A percentile compares a stretch with the other conserved stretches of the same genome.
Conservation (phyloP, 495 filamentous ascomycete genomes). For the Apodospora peruviana region DNA sequence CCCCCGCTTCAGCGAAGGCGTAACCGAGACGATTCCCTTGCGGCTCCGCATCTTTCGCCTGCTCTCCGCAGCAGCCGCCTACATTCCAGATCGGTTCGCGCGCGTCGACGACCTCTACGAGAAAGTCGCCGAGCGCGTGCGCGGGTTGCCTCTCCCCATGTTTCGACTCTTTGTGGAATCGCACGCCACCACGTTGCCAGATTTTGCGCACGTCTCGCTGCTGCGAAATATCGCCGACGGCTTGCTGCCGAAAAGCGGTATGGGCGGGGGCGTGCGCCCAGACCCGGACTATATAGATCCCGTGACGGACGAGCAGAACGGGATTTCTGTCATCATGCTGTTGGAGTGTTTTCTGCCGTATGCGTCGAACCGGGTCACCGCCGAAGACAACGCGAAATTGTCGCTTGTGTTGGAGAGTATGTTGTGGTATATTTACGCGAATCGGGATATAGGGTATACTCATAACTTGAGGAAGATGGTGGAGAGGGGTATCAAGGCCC, state of each 20-base stretch:
- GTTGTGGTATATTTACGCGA: slow-evolving; percentile 50
- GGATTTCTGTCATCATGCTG: slow-evolving; percentile 54
- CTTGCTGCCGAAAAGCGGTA: slow-evolving; percentile 48
- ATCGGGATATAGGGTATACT: slow-evolving; percentile 39
- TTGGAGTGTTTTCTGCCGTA: slow-evolving; percentile 67
- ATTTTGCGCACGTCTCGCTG: slow-evolving; percentile 52
- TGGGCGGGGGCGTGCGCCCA: slow-evolving; percentile 35
- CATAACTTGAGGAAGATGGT: slow-evolving; percentile 46
- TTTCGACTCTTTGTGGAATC: slow-evolving; percentile 68
- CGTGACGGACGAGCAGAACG: slow-evolving; percentile 26
- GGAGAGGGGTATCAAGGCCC: slow-evolving; percentile 56
- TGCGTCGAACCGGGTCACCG: slow-evolving; percentile 55
- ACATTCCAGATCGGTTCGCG: slow-evolving; percentile 31
- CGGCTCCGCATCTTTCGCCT: slow-evolving; percentile 57
- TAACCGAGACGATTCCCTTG: slow-evolving; percentile 54
- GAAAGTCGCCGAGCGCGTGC: slow-evolving; percentile 58
- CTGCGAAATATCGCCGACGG: slow-evolving; percentile 58
- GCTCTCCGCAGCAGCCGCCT: slow-evolving; percentile 18
- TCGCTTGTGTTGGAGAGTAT: slow-evolving; percentile 70
- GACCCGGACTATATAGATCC: slow-evolving; percentile 34
- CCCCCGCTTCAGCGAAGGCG: slow-evolving; percentile 29
- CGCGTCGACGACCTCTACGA: slow-evolving; percentile 62
- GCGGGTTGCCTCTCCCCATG: slow-evolving; percentile 58
- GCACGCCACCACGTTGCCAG: slow-evolving; percentile 36
- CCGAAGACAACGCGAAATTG: slow-evolving; percentile 75